Conservation (phyloP, 768 basidiomycete genomes). For the Boletus subparvulus region DNA sequence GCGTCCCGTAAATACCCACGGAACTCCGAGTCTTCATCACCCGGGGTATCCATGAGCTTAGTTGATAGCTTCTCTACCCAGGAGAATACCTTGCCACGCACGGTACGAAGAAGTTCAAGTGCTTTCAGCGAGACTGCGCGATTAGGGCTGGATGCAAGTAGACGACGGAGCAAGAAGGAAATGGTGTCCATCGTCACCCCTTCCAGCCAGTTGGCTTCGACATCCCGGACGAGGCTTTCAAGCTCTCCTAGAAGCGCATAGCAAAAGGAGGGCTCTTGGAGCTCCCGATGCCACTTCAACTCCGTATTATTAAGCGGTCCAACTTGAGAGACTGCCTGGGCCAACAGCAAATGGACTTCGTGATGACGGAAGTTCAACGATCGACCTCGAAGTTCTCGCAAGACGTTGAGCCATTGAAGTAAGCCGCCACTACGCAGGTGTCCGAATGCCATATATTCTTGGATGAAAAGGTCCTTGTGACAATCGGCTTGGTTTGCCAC, state of each 20-base stretch:
- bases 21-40: slow-evolving; percentile 10
- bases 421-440: slow-evolving; percentile 43
- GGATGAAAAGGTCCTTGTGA: slow-evolving; percentile 39
- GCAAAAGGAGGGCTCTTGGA: slow-evolving; percentile 35
- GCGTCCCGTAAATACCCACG: slow-evolving; percentile 33
- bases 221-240: slow-evolving; percentile 32
- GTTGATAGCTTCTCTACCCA: slow-evolving; percentile 40
- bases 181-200: slow-evolving; percentile 33
- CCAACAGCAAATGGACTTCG: slow-evolving; percentile 43
- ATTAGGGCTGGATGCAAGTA: slow-evolving; percentile 31
- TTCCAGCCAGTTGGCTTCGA: slow-evolving; percentile 45
- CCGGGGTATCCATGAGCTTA: slow-evolving; percentile 17
- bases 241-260: slow-evolving; percentile 38
- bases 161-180: slow-evolving; percentile 35
- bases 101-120: slow-evolving; percentile 29
- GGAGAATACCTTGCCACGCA: slow-evolving; percentile 31
- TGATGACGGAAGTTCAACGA: slow-evolving; percentile 38
- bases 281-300: slow-evolving; percentile 42
- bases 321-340: slow-evolving; percentile 46
- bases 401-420: slow-evolving; percentile 53
- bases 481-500: slow-evolving; percentile 44
- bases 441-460: slow-evolving; percentile 48
- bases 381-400: slow-evolving; percentile 42
- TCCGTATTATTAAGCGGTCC: slow-evolving; percentile 26
- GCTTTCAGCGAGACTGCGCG: slow-evolving; percentile 13